Percentiles rank a stretch among this genome's conserved stretches.
phyloP scores from a whole-genome alignment of 1,139 yeast species.

The Saccharomyces hybrid region DNA sequence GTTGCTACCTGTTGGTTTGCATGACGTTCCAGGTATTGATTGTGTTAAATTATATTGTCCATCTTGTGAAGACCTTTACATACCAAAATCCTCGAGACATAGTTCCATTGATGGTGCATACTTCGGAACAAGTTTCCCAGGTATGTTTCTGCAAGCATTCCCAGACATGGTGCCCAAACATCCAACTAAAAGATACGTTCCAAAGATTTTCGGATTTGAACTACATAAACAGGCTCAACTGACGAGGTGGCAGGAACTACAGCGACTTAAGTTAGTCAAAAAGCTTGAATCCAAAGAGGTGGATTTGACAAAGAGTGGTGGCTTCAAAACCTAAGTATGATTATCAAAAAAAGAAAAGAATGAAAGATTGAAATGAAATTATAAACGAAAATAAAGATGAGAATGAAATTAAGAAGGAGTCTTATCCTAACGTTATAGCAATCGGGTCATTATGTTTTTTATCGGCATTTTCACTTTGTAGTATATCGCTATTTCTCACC shows the following conservation, averaged over 20 bases:
- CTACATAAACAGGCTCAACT: constrained; percentile 83
- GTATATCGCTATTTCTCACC: neutral
- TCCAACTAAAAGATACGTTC: constrained; percentile 71
- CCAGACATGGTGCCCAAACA: constrained; percentile 84
- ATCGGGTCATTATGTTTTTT: neutral
- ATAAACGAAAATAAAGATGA: neutral
- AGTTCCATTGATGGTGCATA: constrained; percentile 89
- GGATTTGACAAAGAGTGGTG: constrained; percentile 26
- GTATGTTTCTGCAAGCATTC: constrained; percentile 88
- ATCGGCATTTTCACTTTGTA: neutral
- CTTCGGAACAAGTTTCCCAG: constrained; percentile 95
- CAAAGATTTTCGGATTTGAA: constrained; percentile 90
- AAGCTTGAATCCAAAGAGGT: constrained; percentile 32
- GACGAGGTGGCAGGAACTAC: constrained; percentile 86
- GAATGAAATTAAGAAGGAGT: neutral
- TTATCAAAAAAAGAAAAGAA: neutral
- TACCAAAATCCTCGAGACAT: constrained; percentile 84
- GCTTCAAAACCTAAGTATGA: constrained; percentile 20
- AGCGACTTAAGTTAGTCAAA: constrained; percentile 52
- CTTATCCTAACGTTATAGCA: neutral
- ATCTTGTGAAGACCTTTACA: constrained; percentile 88
- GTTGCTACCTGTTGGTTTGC: constrained; percentile 83
- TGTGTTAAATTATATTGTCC: constrained; percentile 91
- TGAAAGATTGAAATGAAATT: neutral
- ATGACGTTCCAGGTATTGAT: constrained; percentile 75